Evolutionary conservation across 2,329 filamentous ascomycete genomes (phyloP), one percentile per base, ranked within the genome.

Genomic region (Colletotrichum somersetense): DNA sequence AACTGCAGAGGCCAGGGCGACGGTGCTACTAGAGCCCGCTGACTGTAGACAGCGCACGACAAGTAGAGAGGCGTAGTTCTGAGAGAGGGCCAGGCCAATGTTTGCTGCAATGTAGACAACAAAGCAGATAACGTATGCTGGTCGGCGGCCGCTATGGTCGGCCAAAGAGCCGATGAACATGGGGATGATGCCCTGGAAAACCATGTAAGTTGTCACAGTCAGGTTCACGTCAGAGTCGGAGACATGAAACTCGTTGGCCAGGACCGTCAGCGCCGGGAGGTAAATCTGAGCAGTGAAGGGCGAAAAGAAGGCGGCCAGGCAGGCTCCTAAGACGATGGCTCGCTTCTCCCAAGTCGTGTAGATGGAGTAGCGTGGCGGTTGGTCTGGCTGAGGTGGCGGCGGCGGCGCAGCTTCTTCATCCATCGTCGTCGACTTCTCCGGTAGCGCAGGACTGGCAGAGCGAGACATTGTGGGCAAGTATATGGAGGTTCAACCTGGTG

Each of bases 1-100:
- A 0, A 93, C 87, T 0, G 87, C 91, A 11, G 67, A 91, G 0
- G 91, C 91, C 11, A 93, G 78, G 0, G 90, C 88, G 40, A 86
- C 86, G 4, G 87, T 87, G 42, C 91, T 91, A 57, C 91, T 91
- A 20, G 88, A 80, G 11, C 92, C 92, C 3, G 87, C 86, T 1
- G 71, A 71, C 11, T 73, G 71, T 18, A 92, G 74, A 74, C 92
- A 87, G 1, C 91, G 87, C 75, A 92, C 90, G 3, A 81, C 84
- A 58, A 91, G 85, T 42, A 92, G 82, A 62, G 85, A 78, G 23
- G 79, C 81, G n/a, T 89, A 77, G n/a, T 81, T 83, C 0, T 85
- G 84, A 1, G 87, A 84, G 26, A 87, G 77, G 0, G 89, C 88
- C 76, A 87, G 87, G 14, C 81, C 89, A 11, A 85, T 76, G 42